Evolutionary conservation across 163 green algal species (phyloP).

Genomic region (Scenedesmus sp.): DNA sequence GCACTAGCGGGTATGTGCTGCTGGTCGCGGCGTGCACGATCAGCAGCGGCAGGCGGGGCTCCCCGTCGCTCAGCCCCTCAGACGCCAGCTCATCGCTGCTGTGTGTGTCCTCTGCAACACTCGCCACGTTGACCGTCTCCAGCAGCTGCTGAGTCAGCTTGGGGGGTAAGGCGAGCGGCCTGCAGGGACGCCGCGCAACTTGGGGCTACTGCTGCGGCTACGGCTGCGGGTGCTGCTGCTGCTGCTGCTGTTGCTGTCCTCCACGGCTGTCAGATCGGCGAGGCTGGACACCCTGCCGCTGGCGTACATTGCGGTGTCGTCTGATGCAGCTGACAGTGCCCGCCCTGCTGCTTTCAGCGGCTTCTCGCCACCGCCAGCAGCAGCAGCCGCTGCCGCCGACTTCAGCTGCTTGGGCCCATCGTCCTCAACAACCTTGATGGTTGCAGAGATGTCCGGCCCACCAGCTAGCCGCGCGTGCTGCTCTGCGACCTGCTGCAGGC

Average conservation of each 20-base stretch:
- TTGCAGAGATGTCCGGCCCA: neutral
- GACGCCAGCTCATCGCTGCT: neutral
- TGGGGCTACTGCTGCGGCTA: slow-evolving; percentile 21
- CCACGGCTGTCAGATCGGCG: neutral
- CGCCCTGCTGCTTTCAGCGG: neutral
- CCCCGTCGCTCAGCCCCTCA: neutral
- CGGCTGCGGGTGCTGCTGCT: neutral
- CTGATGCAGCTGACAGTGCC: neutral
- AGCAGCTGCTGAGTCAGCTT: slow-evolving; percentile 36
- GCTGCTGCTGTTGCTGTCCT: neutral
- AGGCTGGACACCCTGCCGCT: neutral
- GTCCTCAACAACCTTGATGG: neutral
- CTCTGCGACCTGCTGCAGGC: neutral
- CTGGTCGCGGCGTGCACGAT: slow-evolving; percentile 51
- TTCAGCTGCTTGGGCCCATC: neutral
- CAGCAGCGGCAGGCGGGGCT: slow-evolving; percentile 24
- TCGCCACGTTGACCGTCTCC: neutral
- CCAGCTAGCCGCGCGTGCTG: neutral
- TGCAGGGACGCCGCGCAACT: neutral
- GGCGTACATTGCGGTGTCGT: slow-evolving; percentile 12
- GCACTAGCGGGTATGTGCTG: slow-evolving; percentile 42
- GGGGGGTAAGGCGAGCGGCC: neutral
- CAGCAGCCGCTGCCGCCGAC: too few relatives aligned
- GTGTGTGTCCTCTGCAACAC: neutral
- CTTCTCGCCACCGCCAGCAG: neutral